These are phyloP conservation scores for Yamadazyma akitaensis DNA, from an alignment of 805 yeast genomes.

Conservation along the genomic window DNA sequence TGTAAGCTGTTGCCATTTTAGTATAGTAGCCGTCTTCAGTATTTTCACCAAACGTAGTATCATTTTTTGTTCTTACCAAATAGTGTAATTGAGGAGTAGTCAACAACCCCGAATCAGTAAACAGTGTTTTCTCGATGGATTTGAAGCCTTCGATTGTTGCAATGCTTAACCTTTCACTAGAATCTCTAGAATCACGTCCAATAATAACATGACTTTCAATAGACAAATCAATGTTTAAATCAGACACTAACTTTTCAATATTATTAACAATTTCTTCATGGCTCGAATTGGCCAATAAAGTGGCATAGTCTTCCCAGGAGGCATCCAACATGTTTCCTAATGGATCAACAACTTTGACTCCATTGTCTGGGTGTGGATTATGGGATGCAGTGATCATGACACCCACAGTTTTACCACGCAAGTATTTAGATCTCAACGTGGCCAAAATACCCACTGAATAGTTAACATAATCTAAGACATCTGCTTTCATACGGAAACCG, in stretches of 20 bases:
- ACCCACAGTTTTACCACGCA: conserved; percentile 74
- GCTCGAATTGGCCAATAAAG: conserved; percentile 69
- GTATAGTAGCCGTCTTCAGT: conserved; percentile 67
- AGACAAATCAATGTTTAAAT: conserved; percentile 45
- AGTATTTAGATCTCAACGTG: conserved; percentile 68
- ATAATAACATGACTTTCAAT: conserved; percentile 50
- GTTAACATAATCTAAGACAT: conserved; percentile 71
- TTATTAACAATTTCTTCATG: conserved; percentile 41
- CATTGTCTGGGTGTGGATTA: conserved; percentile 88
- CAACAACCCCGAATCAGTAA: conserved; percentile 59
- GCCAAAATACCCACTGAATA: conserved; percentile 84
- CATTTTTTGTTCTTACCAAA: conserved; percentile 71
- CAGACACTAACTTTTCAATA: conserved; percentile 36
- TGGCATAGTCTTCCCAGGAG: conserved; percentile 81
- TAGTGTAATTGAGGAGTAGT: conserved; percentile 97
- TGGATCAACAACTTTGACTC: conserved; percentile 93
- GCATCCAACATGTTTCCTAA: conserved; percentile 84
- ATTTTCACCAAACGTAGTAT: conserved; percentile 57
- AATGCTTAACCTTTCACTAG: conserved; percentile 63
- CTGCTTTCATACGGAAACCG: conserved; percentile 82
- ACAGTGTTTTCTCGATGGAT: conserved; percentile 40
- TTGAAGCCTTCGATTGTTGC: conserved; percentile 62
- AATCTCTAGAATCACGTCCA: conserved; percentile 86
- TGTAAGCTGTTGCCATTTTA: conserved; percentile 57
- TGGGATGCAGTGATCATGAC: conserved; percentile 96